These are phyloP conservation scores for Moesziomyces sp. DNA, from an alignment of 1,284 basidiomycete species.

Conservation along the genomic window DNA sequence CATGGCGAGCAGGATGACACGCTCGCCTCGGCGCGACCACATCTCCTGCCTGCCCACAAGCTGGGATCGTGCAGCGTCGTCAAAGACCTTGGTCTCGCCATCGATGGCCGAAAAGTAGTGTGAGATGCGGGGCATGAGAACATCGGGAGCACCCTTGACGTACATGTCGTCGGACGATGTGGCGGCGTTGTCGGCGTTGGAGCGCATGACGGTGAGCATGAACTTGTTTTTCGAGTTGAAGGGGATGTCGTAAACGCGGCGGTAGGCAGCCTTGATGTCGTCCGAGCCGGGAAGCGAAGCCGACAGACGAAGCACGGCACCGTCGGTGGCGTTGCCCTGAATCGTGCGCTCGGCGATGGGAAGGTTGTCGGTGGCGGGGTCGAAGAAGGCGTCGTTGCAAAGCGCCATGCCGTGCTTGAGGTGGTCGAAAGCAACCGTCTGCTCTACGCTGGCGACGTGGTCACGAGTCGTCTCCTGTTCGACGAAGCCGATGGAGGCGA, in stretches of 20 bases:
- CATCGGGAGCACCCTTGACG: slow-evolving; percentile 62
- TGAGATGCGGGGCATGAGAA: slow-evolving; percentile 69
- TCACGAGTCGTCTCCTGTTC: slow-evolving; percentile 54
- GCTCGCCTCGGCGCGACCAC: slow-evolving; percentile 75
- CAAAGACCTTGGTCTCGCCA: slow-evolving; percentile 27
- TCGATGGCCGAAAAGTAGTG: slow-evolving; percentile 30
- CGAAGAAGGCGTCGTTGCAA: slow-evolving; percentile 76
- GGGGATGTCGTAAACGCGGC: slow-evolving; percentile 68
- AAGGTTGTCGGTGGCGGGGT: slow-evolving; percentile 58
- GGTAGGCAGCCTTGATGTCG: slow-evolving; percentile 67
- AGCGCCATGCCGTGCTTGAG: slow-evolving; percentile 71
- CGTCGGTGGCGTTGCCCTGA: slow-evolving; percentile 77
- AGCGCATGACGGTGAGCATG: slow-evolving; percentile 71
- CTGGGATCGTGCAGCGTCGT: slow-evolving; percentile 22
- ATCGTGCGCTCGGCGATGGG: slow-evolving; percentile 67
- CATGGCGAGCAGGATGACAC: slow-evolving; percentile 73
- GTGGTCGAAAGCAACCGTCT: slow-evolving; percentile 36
- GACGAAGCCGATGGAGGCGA: slow-evolving; percentile 69
- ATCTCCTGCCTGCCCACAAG: slow-evolving; percentile 36
- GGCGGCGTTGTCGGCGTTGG: slow-evolving; percentile 67
- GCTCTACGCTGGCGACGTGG: slow-evolving; percentile 34
- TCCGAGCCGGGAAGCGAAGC: slow-evolving; percentile 70
- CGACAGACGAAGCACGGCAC: slow-evolving; percentile 75
- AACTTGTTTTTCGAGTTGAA: slow-evolving; percentile 79
- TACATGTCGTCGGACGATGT: slow-evolving; percentile 50